Evolutionary conservation across 192 early-diverging fungal species (phyloP).

Genomic region (Coemansia sp.): DNA sequence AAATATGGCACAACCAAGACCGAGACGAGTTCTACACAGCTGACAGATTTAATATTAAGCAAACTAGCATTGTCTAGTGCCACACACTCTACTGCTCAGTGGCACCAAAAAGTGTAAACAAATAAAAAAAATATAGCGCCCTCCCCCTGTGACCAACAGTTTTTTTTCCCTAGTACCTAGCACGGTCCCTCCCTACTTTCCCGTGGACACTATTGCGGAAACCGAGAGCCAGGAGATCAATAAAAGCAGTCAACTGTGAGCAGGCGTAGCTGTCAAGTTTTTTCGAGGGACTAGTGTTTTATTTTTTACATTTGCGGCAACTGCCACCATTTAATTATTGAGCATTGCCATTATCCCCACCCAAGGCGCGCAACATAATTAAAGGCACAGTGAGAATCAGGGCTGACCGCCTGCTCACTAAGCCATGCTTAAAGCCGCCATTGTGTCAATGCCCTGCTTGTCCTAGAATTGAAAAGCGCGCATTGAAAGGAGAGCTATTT

Average conservation of each 20-base stretch:
- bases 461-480: neutral
- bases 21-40: neutral
- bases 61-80: neutral
- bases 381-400: neutral
- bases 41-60: neutral
- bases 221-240: neutral
- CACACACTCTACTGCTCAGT: neutral
- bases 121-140: neutral
- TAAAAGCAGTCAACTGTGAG: neutral
- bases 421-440: neutral
- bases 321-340: neutral
- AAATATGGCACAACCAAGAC: neutral
- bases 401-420: neutral
- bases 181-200: constrained; percentile 1
- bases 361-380: constrained; percentile 1
- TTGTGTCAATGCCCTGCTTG: neutral
- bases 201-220: neutral
- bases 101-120: neutral
- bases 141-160: neutral
- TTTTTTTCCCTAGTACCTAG: neutral
- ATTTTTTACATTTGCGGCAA: constrained; percentile 4
- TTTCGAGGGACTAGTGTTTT: neutral
- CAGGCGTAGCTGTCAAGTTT: neutral
- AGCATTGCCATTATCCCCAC: constrained; percentile 2
- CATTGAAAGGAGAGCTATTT: neutral